These are phyloP conservation scores for Fraxinus angustifolia DNA, from an alignment of 305 asterid genomes.

Conservation along the genomic window DNA sequence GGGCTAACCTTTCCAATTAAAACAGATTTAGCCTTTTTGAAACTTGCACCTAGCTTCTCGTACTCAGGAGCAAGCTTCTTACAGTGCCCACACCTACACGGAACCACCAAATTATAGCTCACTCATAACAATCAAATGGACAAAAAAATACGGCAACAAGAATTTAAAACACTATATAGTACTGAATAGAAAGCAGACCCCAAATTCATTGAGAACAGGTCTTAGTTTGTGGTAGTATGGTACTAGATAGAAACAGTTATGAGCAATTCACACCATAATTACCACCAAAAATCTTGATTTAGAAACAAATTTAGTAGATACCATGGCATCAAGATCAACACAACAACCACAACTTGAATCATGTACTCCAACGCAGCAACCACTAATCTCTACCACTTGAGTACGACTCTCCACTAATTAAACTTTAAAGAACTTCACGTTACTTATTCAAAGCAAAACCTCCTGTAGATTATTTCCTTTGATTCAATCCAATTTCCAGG, in stretches of 20 bases:
- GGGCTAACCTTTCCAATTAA: slow-evolving; percentile 75
- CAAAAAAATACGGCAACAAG: neutral
- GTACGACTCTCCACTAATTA: neutral
- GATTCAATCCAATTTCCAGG: too few species aligned
- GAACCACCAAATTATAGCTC: neutral
- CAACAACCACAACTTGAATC: neutral
- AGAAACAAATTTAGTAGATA: neutral
- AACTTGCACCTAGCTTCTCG: slow-evolving; percentile 80
- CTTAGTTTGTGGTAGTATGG: neutral
- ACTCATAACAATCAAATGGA: neutral
- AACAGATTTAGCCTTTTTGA: slow-evolving; percentile 81
- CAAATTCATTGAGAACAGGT: neutral
- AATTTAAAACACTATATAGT: neutral
- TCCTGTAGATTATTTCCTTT: too few species aligned
- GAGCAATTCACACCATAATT: neutral
- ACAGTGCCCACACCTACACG: slow-evolving; percentile 92
- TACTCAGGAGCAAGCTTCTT: slow-evolving; percentile 92
- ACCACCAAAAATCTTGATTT: neutral
- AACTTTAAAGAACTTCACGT: neutral
- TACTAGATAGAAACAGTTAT: neutral
- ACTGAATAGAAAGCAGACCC: neutral
- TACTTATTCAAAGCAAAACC: neutral
- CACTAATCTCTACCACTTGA: neutral
- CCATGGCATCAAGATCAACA: neutral
- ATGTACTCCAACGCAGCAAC: neutral